Conservation (phyloP, 768 basidiomycete genomes). For the Rhizopogon roseolus region DNA sequence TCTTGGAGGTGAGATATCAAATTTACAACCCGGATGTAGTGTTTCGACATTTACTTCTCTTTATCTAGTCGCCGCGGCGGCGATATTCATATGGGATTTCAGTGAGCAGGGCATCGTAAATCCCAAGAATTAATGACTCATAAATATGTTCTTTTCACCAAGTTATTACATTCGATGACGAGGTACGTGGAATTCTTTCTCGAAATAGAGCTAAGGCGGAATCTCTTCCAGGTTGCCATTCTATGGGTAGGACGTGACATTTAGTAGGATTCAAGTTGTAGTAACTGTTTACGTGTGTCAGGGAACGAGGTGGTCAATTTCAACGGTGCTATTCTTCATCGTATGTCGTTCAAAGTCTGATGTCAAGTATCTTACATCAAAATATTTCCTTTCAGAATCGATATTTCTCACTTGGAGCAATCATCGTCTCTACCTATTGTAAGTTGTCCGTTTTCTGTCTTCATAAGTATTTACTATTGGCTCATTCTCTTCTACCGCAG, state of each 20-base stretch:
- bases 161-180: constrained; percentile 2
- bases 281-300: background rate
- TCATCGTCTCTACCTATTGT: background rate
- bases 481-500: background rate
- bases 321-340: constrained; percentile 1
- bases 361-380: background rate
- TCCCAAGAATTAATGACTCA: background rate
- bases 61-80: background rate
- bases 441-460: background rate
- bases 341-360: background rate
- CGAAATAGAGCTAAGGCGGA: background rate
- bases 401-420: background rate
- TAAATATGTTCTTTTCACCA: too few species aligned
- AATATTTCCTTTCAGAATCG: background rate
- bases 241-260: background rate
- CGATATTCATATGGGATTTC: constrained; percentile 1
- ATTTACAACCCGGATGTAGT: background rate
- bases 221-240: background rate
- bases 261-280: too few species aligned
- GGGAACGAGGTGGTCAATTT: background rate
- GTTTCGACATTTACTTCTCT: background rate
- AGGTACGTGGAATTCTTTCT: background rate
- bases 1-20: background rate
- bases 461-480: background rate
- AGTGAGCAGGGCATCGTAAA: background rate